Conservation (phyloP, 495 filamentous ascomycete species). For the Xylaria telfairii region DNA sequence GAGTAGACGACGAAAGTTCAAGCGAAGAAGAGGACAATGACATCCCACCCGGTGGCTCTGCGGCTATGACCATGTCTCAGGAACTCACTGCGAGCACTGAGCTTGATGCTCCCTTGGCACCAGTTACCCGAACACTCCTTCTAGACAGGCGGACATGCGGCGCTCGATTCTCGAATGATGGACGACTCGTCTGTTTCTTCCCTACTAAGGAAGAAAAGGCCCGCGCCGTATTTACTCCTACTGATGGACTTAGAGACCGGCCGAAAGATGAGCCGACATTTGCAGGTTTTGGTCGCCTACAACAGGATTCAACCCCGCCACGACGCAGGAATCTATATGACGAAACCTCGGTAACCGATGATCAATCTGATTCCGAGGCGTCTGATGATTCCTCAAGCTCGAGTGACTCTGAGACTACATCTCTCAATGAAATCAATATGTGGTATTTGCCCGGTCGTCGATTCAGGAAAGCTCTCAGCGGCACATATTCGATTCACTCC, state of each 20-base stretch:
- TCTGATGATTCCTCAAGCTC: conserved; percentile 69
- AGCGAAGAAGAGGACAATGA: conserved; percentile 84
- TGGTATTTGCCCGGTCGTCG: conserved; percentile 53
- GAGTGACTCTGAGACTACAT: conserved; percentile 74
- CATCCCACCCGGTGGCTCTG: conserved; percentile 58
- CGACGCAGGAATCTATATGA: conserved; percentile 55
- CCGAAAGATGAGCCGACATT: conserved; percentile 74
- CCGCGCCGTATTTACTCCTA: conserved; percentile 60
- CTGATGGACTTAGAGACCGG: conserved; percentile 66
- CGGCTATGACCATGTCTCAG: conserved; percentile 58
- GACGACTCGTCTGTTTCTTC: conserved; percentile 85
- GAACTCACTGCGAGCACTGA: conserved; percentile 58
- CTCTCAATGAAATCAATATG: conserved; percentile 55
- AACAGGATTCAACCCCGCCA: conserved; percentile 54
- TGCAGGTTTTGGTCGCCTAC: conserved; percentile 85
- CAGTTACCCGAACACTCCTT: conserved; percentile 73
- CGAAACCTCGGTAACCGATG: conserved; percentile 57
- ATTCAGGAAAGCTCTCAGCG: conserved; percentile 54
- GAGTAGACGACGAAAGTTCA: conserved; percentile 69
- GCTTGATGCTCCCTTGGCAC: conserved; percentile 56
- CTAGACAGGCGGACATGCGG: conserved; percentile 78
- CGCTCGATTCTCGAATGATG: conserved; percentile 77
- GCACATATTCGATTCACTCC: conserved; percentile 54
- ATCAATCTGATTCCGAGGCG: conserved; percentile 63
- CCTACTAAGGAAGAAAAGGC: conserved; percentile 79